Percentiles rank a stretch among this genome's conserved stretches.
phyloP scores from a whole-genome alignment of 1,139 yeast genomes.

The Zhuliangozyma parablackwelliae region DNA sequence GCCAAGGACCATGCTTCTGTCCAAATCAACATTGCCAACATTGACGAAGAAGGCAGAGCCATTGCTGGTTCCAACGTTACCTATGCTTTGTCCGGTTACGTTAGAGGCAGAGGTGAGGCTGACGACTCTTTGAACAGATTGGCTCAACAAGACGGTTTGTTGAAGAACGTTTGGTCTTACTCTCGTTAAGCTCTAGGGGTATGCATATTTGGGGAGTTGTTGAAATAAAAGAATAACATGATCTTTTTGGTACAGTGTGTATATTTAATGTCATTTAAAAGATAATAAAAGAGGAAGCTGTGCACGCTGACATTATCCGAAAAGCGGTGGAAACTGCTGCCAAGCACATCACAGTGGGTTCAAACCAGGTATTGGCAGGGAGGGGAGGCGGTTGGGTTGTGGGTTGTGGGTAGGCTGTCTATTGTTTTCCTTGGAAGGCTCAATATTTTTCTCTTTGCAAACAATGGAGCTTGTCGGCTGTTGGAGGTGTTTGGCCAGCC shows the following conservation, averaged over 20 bases:
- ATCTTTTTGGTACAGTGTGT: constrained; percentile 2
- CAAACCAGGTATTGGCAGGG: too few species aligned
- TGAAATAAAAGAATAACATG: background rate
- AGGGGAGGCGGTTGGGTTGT: too few species aligned
- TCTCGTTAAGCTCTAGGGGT: constrained; percentile 65
- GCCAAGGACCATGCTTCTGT: constrained; percentile 99
- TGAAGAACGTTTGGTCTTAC: constrained; percentile 98
- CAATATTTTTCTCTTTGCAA: too few species aligned
- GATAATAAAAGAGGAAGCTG: constrained; percentile 1
- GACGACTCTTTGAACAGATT: constrained; percentile 99
- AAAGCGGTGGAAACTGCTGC: too few species aligned
- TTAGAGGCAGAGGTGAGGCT: constrained; percentile 78
- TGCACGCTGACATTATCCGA: too few species aligned
- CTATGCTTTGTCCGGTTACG: constrained; percentile 96
- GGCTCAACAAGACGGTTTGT: constrained; percentile 97
- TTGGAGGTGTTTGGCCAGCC: too few species aligned
- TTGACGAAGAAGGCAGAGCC: constrained; percentile 93
- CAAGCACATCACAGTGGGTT: too few species aligned
- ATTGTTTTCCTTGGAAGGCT: too few species aligned
- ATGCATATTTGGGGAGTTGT: constrained; percentile 1
- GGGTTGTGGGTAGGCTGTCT: too few species aligned
- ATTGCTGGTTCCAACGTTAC: constrained; percentile 89
- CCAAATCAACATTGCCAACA: constrained; percentile 58
- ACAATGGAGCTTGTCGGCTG: too few species aligned
- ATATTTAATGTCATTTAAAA: constrained; percentile 8